Conservation (phyloP, 78 protist species). For the Dictyostelium capitatum region DNA sequence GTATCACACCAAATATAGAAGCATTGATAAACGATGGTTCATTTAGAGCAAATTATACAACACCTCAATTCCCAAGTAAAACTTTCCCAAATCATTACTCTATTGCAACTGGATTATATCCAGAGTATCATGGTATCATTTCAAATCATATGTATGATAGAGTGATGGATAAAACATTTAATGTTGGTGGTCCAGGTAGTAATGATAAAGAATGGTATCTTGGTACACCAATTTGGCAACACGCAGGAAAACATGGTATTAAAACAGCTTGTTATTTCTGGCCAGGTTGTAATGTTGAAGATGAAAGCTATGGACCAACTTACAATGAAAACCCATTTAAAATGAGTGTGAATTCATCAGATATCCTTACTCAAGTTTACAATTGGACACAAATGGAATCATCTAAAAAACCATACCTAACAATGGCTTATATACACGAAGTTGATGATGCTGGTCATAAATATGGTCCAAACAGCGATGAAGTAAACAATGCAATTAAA, state of each 20-base stretch:
- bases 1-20: constrained; percentile 42
- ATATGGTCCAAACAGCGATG: constrained; percentile 5
- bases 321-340: background rate
- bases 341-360: background rate
- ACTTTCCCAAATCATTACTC: constrained; percentile 79
- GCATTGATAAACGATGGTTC: background rate
- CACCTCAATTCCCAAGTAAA: constrained; percentile 68
- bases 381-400: background rate
- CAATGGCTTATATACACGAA: constrained; percentile 52
- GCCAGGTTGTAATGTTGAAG: constrained; percentile 28
- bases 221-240: constrained; percentile 67
- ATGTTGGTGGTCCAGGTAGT: background rate
- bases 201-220: constrained; percentile 34
- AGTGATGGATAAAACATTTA: background rate
- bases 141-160: constrained; percentile 45
- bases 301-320: background rate
- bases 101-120: constrained; percentile 56
- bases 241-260: constrained; percentile 2
- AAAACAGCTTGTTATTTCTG: constrained; percentile 43
- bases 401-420: constrained; percentile 7
- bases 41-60: constrained; percentile 8
- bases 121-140: constrained; percentile 71
- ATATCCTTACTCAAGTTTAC: background rate
- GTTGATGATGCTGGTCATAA: constrained; percentile 36
- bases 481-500: background rate